Evolutionary conservation across 225 moss, liverwort and hornwort species (phyloP).

Genomic region (Straminergon stramineum): DNA sequence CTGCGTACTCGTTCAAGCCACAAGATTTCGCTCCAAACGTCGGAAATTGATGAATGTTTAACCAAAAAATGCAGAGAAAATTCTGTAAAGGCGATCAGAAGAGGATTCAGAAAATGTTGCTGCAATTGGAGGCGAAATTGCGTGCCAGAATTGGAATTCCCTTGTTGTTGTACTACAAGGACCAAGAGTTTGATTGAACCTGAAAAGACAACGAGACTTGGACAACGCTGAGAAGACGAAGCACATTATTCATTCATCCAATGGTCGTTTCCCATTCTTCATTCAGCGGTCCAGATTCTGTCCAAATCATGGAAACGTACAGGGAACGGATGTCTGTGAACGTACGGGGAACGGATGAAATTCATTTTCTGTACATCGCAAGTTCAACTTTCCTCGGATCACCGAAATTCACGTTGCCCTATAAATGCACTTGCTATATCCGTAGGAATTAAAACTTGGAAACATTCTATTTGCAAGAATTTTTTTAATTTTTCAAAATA

Average conservation of each 20-base stretch:
- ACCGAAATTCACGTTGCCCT: not conserved
- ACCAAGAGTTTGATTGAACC: slow-evolving; percentile 1
- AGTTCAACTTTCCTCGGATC: not conserved
- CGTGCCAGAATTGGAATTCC: not conserved
- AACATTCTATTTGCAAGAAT: not conserved
- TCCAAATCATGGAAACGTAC: not conserved
- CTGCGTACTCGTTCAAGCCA: not conserved
- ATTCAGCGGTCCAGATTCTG: not conserved
- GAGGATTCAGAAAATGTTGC: not conserved
- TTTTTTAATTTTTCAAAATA: not conserved
- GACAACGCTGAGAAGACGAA: not conserved
- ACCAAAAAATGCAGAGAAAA: not conserved
- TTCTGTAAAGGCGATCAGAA: not conserved
- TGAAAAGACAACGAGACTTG: not conserved
- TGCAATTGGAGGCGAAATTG: not conserved
- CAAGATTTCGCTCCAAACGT: not conserved
- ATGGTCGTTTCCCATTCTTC: not conserved
- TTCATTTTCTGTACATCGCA: not conserved
- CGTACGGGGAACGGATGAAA: not conserved
- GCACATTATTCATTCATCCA: not conserved
- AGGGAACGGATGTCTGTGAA: not conserved
- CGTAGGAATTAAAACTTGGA: not conserved
- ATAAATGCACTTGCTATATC: not conserved
- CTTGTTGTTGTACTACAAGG: not conserved
- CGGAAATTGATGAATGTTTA: not conserved